Conservation (phyloP, 805 yeast species). For the Ogataea parapolymorpha region DNA sequence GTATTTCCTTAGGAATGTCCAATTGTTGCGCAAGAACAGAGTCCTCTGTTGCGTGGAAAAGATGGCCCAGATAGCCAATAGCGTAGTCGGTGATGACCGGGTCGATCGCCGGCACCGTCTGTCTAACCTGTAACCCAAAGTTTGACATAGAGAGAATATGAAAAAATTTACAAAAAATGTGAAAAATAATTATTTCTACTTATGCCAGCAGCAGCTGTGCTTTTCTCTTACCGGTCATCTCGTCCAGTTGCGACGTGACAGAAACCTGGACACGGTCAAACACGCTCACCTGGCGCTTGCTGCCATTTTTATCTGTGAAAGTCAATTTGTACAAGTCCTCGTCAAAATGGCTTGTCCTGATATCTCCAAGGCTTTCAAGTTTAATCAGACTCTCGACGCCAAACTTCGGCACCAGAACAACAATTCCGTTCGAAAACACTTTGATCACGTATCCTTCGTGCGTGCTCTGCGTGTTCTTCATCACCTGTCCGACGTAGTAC, state of each 20-base stretch:
- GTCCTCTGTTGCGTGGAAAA: slow-evolving; percentile 75
- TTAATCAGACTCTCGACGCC: slow-evolving; percentile 94
- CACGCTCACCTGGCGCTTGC: slow-evolving; percentile 46
- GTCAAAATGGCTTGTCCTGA: slow-evolving; percentile 58
- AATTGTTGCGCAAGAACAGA: slow-evolving; percentile 74
- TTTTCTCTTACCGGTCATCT: slow-evolving; percentile 86
- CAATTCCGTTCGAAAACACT: slow-evolving; percentile 92
- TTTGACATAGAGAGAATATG: slow-evolving; percentile 26
- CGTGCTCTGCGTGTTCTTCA: slow-evolving; percentile 74
- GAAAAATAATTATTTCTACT: slow-evolving; percentile 1
- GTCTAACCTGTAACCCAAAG: slow-evolving; percentile 59
- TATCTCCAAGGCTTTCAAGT: slow-evolving; percentile 69
- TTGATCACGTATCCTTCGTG: slow-evolving; percentile 91
- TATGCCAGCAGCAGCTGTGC: slow-evolving; percentile 68
- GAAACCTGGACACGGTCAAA: slow-evolving; percentile 85
- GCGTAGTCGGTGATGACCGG: slow-evolving; percentile 87
- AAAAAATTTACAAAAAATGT: background rate
- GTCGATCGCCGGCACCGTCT: slow-evolving; percentile 83
- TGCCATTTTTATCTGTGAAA: slow-evolving; percentile 44
- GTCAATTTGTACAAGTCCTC: slow-evolving; percentile 74
- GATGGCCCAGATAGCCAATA: slow-evolving; percentile 82
- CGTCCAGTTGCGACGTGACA: slow-evolving; percentile 79
- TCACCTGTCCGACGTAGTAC: slow-evolving; percentile 96
- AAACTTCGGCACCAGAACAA: slow-evolving; percentile 89
- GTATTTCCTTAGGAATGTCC: slow-evolving; percentile 63